A percentile compares a stretch with the other conserved stretches of the same genome.
Evolutionary conservation across 768 basidiomycete genomes (phyloP).

Genomic region (Rhizopogon rudus): DNA sequence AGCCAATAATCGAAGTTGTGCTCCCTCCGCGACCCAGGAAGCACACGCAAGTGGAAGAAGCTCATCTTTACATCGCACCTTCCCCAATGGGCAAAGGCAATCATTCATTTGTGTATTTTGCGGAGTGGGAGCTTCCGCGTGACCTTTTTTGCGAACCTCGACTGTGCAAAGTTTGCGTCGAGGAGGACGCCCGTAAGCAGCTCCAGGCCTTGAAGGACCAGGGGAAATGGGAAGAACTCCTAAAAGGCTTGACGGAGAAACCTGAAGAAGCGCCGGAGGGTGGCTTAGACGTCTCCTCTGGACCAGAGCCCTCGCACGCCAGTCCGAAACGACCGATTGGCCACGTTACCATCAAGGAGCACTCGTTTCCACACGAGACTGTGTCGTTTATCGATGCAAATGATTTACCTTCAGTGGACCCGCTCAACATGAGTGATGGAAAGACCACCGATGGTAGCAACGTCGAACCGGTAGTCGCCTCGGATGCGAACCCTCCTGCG

Average conservation of each 20-base stretch:
- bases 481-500: no score
- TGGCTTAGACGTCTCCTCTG: no score
- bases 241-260: not conserved
- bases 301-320: not conserved
- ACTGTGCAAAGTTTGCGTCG: constrained; percentile 36
- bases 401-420: no score
- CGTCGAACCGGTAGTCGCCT: not conserved
- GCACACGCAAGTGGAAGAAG: constrained; percentile 26
- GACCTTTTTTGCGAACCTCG: constrained; percentile 27
- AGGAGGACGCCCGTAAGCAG: constrained; percentile 23
- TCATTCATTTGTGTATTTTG: constrained; percentile 49
- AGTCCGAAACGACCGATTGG: not conserved
- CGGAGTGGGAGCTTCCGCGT: constrained; percentile 49
- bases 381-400: no score
- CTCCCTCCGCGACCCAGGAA: constrained; percentile 22
- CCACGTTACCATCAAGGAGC: not conserved
- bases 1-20: constrained; percentile 24
- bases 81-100: constrained; percentile 38
- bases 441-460: not conserved
- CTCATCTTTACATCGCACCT: constrained; percentile 46
- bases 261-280: not conserved
- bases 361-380: no score
- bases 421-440: not conserved
- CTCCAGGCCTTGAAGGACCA: constrained; percentile 14
- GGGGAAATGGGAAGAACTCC: constrained; percentile 14